Evolutionary conservation across 108 stramenopile genomes (phyloP).

Genomic region (Nitzschia sp.): DNA sequence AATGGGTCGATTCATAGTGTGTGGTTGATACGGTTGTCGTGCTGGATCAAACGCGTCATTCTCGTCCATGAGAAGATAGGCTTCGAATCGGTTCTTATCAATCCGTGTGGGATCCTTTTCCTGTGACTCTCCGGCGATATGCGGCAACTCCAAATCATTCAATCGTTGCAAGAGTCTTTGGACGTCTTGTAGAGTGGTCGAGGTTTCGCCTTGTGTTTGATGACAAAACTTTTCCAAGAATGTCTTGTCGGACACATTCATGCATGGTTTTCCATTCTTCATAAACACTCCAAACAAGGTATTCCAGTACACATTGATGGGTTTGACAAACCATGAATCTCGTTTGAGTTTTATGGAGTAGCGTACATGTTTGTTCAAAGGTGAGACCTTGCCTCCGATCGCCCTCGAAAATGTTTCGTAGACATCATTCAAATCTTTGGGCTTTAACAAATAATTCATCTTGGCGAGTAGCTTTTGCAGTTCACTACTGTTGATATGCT

Average conservation of each 20-base stretch:
- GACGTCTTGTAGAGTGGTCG: conserved; percentile 64
- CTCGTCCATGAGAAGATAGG: conserved; percentile 49
- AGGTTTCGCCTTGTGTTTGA: conserved; percentile 55
- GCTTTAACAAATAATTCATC: conserved; percentile 71
- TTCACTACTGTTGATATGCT: conserved; percentile 60
- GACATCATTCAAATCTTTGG: conserved; percentile 38
- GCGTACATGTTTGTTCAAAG: conserved; percentile 51
- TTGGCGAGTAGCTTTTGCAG: conserved; percentile 53
- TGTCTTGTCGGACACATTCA: conserved; percentile 54
- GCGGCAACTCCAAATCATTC: conserved; percentile 62
- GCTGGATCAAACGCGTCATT: conserved; percentile 81
- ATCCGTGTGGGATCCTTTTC: conserved; percentile 46
- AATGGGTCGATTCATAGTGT: conserved; percentile 75
- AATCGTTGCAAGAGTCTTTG: conserved; percentile 54
- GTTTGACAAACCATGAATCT: conserved; percentile 83
- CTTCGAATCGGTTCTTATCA: conserved; percentile 72
- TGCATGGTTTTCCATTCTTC: conserved; percentile 65
- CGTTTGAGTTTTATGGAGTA: conserved; percentile 75
- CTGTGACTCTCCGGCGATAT: conserved; percentile 30
- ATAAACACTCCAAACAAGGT: conserved; percentile 63
- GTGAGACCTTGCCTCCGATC: too few species aligned
- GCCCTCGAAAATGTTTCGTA: conserved; percentile 73
- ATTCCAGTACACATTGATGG: conserved; percentile 58
- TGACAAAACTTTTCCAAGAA: conserved; percentile 74
- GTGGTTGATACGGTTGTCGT: conserved; percentile 42